These are phyloP conservation scores for Babesia divergens DNA, from an alignment of 169 alveolate genomes.

Conservation along the genomic window DNA sequence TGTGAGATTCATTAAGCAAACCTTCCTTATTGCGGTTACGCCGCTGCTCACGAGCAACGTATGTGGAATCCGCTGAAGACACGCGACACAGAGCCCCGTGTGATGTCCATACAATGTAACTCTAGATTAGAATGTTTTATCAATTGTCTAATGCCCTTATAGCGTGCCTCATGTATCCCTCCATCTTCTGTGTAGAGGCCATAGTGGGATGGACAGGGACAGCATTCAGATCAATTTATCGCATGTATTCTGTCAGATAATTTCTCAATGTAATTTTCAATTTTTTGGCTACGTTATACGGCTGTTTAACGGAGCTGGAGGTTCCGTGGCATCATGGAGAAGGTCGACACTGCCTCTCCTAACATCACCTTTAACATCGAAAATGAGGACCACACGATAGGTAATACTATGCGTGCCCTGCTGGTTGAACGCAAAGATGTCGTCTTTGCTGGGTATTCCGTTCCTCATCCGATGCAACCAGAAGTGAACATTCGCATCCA, in stretches of 20 bases:
- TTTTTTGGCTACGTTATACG: neutral
- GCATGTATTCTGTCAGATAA: neutral
- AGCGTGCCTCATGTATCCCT: no score
- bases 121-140: no score
- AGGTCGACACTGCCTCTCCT: conserved; percentile 52
- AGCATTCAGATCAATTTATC: neutral
- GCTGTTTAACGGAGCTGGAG: neutral
- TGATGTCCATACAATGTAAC: no score
- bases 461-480: conserved; percentile 83
- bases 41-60: no score
- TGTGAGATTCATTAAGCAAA: no score
- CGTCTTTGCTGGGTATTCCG: conserved; percentile 83
- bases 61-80: neutral
- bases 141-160: no score
- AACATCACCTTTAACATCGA: conserved; percentile 81
- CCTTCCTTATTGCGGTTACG: neutral
- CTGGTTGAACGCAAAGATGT: conserved; percentile 76
- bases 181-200: no score
- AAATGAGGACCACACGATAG: conserved; percentile 83
- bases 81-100: neutral
- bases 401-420: conserved; percentile 75
- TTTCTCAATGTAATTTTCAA: neutral
- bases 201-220: no score
- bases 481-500: conserved; percentile 80
- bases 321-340: conserved; percentile 20